Evolutionary conservation across 192 early-diverging fungal genomes (phyloP).

Genomic region (Endogone sp.): DNA sequence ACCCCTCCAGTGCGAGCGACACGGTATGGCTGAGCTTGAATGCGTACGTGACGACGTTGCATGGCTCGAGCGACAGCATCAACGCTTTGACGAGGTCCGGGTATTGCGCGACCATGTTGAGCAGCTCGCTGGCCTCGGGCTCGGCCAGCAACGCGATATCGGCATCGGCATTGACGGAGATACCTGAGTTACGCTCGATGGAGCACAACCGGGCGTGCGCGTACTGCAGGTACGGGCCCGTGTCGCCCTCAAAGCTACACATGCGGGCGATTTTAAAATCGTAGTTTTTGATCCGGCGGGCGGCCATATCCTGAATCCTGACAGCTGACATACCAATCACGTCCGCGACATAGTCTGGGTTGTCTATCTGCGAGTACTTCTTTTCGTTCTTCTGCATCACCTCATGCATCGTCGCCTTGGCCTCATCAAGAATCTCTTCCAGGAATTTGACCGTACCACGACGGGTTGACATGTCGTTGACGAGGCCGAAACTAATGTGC

Average conservation of each 20-base stretch:
- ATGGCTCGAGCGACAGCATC: slow-evolving; percentile 71
- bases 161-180: slow-evolving; percentile 55
- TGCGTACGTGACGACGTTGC: slow-evolving; percentile 79
- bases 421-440: slow-evolving; percentile 87
- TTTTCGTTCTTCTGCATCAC: slow-evolving; percentile 87
- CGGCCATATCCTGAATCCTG: slow-evolving; percentile 87
- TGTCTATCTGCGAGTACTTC: slow-evolving; percentile 80
- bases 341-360: slow-evolving; percentile 81
- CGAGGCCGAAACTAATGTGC: slow-evolving; percentile 94
- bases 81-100: slow-evolving; percentile 80
- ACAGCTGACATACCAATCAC: slow-evolving; percentile 91
- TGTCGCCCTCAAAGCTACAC: slow-evolving; percentile 96
- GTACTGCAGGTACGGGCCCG: slow-evolving; percentile 99
- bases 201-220: slow-evolving; percentile 97
- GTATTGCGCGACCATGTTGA: slow-evolving; percentile 76
- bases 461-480: slow-evolving; percentile 94
- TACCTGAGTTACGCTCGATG: slow-evolving; percentile 78
- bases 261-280: slow-evolving; percentile 89
- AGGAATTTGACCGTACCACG: slow-evolving; percentile 94
- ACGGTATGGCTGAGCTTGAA: slow-evolving; percentile 80
- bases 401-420: slow-evolving; percentile 84
- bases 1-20: slow-evolving; percentile 68
- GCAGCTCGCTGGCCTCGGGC: slow-evolving; percentile 61
- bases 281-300: slow-evolving; percentile 93
- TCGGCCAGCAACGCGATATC: slow-evolving; percentile 72